Base-by-base conservation (phyloP, 1,139 yeast species). In the Debaryomyces robertsiae region DNA sequence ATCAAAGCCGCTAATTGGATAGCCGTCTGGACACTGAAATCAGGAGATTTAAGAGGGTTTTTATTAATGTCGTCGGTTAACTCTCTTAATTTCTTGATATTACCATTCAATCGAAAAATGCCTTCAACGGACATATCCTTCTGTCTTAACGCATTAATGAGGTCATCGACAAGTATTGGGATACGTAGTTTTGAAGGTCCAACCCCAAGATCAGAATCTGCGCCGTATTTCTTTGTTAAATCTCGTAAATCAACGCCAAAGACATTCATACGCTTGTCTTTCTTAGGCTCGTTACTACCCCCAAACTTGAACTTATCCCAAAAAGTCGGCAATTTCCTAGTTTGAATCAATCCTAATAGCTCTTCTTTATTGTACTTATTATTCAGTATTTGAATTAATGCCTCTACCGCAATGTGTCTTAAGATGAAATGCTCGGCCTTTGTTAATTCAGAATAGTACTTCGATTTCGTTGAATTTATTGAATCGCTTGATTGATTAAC, bases 111-210 rank as follows among this genome's bases (percentile, higher is more conserved):
- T 55, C 99, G 78, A 72, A 94, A 94, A 7, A 94, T 86, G 44
- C 98, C 98, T 63, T 93, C 98, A 15, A 90, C 93, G 3, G 97
- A 87, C 88, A 94, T 84, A 65, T 93, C 98, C 72, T 88, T 89
- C 44, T 87, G 95, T 44, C 88, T 79, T 69, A 94, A 79, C 1
- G 95, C 88, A 36, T 80, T 79, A 34, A 94, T 79, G 13, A 91
- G 70, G 55, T 93, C 98, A 56, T 93, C 98, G 39, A 94, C 75
- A 33, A 94, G 74, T 39, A 88, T 78, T 0, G 99, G 99, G 32
- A 94, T 86, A 31, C 84, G 75, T 34, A 93, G 74, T 53, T 82
- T 82, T 0, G 82, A 69, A 0, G 95, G 93, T 0, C 97, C 96
- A 30, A 87, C 88, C 3, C 96, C 96, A 28, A 87, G 71, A 39